Percentiles rank a stretch among this genome's conserved stretches.
Conservation (phyloP, 768 basidiomycete species). For the Suillus bovinus region DNA sequence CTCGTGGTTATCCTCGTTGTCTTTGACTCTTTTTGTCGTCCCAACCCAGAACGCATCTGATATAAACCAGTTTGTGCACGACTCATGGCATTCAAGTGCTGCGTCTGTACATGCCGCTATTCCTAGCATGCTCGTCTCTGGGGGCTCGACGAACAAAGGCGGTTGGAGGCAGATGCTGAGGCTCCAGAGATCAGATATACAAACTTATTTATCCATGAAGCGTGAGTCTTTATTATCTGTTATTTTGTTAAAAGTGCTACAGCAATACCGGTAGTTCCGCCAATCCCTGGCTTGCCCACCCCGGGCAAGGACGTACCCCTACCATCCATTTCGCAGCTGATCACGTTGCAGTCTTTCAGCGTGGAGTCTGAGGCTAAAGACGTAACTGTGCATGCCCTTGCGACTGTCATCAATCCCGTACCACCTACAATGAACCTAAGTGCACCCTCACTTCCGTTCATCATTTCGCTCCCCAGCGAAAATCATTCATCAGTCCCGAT, state of each 20-base stretch:
- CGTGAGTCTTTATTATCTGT: slow-evolving; percentile 41
- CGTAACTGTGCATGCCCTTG: slow-evolving; percentile 50
- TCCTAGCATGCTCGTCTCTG: slow-evolving; percentile 46
- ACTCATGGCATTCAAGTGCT: slow-evolving; percentile 57
- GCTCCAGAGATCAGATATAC: slow-evolving; percentile 45
- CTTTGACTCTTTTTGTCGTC: slow-evolving; percentile 48
- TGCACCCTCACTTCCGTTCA: slow-evolving; percentile 61
- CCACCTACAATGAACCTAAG: slow-evolving; percentile 51
- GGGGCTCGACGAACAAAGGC: slow-evolving; percentile 43
- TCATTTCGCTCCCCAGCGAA: slow-evolving; percentile 48
- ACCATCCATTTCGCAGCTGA: slow-evolving; percentile 57
- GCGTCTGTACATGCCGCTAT: slow-evolving; percentile 47
- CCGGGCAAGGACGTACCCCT: slow-evolving; percentile 52
- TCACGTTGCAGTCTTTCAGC: slow-evolving; percentile 62
- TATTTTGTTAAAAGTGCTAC: background rate
- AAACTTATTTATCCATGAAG: slow-evolving; percentile 47
- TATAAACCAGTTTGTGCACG: slow-evolving; percentile 50
- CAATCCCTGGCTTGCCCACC: slow-evolving; percentile 63
- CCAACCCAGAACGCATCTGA: slow-evolving; percentile 54
- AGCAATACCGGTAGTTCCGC: slow-evolving; percentile 48
- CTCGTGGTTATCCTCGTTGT: slow-evolving; percentile 60
- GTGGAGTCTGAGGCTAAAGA: slow-evolving; percentile 36
- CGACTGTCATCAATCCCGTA: slow-evolving; percentile 58
- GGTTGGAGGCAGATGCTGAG: slow-evolving; percentile 49
- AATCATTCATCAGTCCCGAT: slow-evolving; percentile 40